A percentile compares a stretch with the other conserved stretches of the same genome.
Evolutionary conservation across 1,284 basidiomycete genomes (phyloP).

Genomic region (Gomphus bonarii): DNA sequence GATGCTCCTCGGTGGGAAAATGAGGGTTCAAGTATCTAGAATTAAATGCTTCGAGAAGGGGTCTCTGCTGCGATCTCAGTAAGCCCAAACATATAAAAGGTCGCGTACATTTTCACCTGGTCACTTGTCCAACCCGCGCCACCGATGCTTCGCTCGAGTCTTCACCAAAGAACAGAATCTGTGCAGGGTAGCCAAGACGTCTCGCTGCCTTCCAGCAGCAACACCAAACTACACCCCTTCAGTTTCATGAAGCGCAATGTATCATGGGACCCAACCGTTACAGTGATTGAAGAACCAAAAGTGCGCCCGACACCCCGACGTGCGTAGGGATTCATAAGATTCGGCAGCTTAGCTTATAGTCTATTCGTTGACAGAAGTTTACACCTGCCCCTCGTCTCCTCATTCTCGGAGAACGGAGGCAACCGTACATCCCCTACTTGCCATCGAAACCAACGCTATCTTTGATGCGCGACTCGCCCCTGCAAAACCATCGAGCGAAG

Average conservation of each 20-base stretch:
- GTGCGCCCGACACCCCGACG: background rate
- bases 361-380: background rate
- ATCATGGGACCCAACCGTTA: conserved; percentile 8
- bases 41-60: background rate
- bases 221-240: conserved; percentile 3
- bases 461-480: conserved; percentile 9
- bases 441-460: conserved; percentile 1
- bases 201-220: background rate
- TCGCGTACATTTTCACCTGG: background rate
- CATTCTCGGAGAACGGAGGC: background rate
- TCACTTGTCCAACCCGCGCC: background rate
- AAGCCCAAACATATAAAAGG: background rate
- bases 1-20: background rate
- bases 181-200: background rate
- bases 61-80: background rate
- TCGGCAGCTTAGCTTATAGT: background rate
- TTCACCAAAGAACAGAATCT: conserved; percentile 1
- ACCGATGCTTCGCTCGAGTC: conserved; percentile 4
- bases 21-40: background rate
- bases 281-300: conserved; percentile 1
- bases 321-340: background rate
- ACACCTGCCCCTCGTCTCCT: background rate
- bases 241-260: conserved; percentile 8
- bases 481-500: background rate
- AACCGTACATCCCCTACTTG: conserved; percentile 5